Base-by-base conservation (phyloP, 352 stramenopile species). In the Phytophthora ramorum region DNA sequence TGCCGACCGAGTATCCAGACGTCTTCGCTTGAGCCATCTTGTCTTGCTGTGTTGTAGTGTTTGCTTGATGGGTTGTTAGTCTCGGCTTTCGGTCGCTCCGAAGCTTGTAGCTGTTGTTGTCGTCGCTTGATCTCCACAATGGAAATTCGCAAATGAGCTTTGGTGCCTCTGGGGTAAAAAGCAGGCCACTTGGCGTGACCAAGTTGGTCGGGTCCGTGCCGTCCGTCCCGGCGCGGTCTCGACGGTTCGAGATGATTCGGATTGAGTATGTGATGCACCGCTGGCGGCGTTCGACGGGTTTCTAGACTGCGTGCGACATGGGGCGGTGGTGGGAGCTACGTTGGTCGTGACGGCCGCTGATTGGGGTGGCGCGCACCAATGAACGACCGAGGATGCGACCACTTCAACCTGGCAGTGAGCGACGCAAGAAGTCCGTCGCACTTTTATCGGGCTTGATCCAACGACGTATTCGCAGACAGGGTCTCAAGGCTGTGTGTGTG, bases 331-430 rank as follows among this genome's bases (percentile, higher is more conserved):
- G 38, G 38, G 10, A 13, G 7, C 4, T 6, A 4, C 38, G 38
- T 16, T 45, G 38, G 38, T 45, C 16, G 38, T 24, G 16, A 45
- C 38, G 38, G 38, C 38, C 7, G 13, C 1, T 45, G 38, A 45
- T 45, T 45, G n/a, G 38, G 38, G 7, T 7, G 38, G 14, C 14
- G 7, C 14, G 7, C 7, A 12, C 38, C 38, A 44, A 44, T 44
- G 12, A 20, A 12, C 38, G 7, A 20, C 38, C 1, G 38, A 44
- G 38, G 20, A 22, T 5, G 16, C 0, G 38, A 3, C 2, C 38
- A 10, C 38, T 34, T 52, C 46, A 35, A 35, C 26, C n/a, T 54
- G 24, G 24, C n/a, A n/a, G n/a, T n/a, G n/a, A n/a, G n/a, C n/a
- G n/a, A n/a, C n/a, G n/a, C n/a, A n/a, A n/a, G n/a, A n/a, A n/a